Evolutionary conservation across 106 monocot genomes (phyloP), one percentile per base, ranked within the genome.

Genomic region (Dendrobium catenatum): DNA sequence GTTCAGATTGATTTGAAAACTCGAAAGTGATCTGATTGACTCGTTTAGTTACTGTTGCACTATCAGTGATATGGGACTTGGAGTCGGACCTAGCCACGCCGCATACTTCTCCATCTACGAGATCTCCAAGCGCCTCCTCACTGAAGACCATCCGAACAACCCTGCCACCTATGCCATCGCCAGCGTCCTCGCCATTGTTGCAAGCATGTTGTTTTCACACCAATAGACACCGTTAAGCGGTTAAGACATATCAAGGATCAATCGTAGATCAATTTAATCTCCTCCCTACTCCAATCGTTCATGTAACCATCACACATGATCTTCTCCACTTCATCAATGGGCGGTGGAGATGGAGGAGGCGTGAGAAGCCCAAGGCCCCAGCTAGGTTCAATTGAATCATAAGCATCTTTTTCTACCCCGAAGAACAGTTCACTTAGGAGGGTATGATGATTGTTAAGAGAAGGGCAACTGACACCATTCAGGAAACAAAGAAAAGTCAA

Each of bases 161-260:
- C 82, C 83, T 9, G 76, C 79, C n/a, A 87, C 83, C n/a, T 95
- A 99, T 56, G 95, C 93, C 31, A 61, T 86, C 1, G 85, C 98
- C 11, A 95, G 95, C 16, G 84, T 93, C 15, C 55, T 89, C 11
- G 90, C 93, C 18, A 93, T 89, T 0, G 86, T 91, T 6, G 84
- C 87, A 31, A 90, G 95, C 68, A 99, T 56, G 93, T 95, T 0
- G 98, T 99, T 49, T 86, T 99, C 79, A 99, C 92, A 26, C 98
- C 98, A 11, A 91, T 99, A 88, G 98, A 99, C 61, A 93, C 91
- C 11, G 95, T 99, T 33, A 93, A 93, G 89, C 90, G 90, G 85
- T 55, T 22, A 93, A 90, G 46, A 90, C 93, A 27, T 93, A 93
- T 29, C 67, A 83, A 80, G 31, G 93, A 90, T 29, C 0, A 29